Percentiles rank a stretch among this genome's conserved stretches.
These are phyloP conservation scores for Agrocybe pediades DNA, from an alignment of 768 basidiomycete genomes.

Conservation along the genomic window DNA sequence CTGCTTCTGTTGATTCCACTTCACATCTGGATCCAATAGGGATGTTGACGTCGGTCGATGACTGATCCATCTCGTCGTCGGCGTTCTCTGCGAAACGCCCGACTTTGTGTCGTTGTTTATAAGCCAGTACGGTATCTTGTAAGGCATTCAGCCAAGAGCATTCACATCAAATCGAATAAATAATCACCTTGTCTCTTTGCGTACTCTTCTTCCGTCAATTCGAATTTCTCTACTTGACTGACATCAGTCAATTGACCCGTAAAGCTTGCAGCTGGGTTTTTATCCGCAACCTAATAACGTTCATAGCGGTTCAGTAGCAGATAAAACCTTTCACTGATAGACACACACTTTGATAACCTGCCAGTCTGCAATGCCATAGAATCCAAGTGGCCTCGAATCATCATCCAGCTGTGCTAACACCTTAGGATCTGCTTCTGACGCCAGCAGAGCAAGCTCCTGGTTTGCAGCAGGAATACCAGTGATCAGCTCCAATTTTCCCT, in stretches of 20 bases:
- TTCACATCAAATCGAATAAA: background rate
- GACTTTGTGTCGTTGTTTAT: constrained; percentile 84
- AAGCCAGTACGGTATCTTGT: constrained; percentile 85
- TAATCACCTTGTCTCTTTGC: constrained; percentile 71
- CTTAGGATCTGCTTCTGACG: constrained; percentile 53
- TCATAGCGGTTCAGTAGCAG: background rate
- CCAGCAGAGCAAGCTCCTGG: constrained; percentile 67
- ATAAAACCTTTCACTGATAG: background rate
- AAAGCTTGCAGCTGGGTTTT: constrained; percentile 71
- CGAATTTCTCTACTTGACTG: constrained; percentile 90
- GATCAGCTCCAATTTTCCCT: constrained; percentile 84
- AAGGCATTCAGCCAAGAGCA: background rate
- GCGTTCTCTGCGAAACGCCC: constrained; percentile 79
- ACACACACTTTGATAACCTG: constrained; percentile 77
- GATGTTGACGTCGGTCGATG: constrained; percentile 46
- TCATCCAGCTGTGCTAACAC: constrained; percentile 62
- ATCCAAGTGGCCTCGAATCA: constrained; percentile 67
- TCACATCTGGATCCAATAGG: constrained; percentile 78
- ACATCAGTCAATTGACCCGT: constrained; percentile 87
- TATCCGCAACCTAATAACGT: constrained; percentile 62
- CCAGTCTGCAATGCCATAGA: constrained; percentile 73
- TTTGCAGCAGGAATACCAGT: constrained; percentile 85
- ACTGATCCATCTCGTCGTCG: constrained; percentile 19
- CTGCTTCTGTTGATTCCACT: constrained; percentile 71
- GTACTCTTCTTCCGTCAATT: constrained; percentile 82